Percentiles rank a stretch among this genome's conserved stretches.
Conservation (phyloP, 2,329 filamentous ascomycete genomes). For the Bipolaris sorokiniana region DNA sequence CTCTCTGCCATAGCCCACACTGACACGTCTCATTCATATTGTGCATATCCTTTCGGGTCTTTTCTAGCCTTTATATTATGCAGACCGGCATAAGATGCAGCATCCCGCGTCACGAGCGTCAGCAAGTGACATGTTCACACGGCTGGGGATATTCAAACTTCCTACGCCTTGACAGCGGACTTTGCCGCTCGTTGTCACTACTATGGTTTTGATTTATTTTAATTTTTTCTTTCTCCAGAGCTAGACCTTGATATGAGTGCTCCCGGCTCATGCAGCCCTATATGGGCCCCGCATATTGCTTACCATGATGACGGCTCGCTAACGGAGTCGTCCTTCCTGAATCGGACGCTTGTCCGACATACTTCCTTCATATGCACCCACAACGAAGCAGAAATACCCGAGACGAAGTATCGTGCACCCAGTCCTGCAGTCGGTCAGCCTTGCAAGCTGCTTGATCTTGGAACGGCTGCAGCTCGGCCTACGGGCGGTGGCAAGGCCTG, state of each 20-base stretch:
- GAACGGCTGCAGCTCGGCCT: neutral
- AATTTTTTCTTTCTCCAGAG: neutral
- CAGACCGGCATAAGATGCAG: too few relatives aligned
- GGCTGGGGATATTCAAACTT: neutral
- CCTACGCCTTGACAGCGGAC: neutral
- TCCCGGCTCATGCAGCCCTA: neutral
- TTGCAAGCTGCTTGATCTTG: neutral
- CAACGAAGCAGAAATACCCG: neutral
- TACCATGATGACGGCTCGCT: constrained; percentile 1
- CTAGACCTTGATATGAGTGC: too few relatives aligned
- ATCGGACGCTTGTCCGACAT: neutral
- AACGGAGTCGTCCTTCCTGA: neutral
- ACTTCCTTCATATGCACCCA: neutral
- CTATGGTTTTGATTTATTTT: neutral
- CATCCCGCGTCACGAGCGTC: neutral
- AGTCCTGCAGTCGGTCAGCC: neutral
- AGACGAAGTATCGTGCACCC: too few relatives aligned
- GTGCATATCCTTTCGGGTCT: too few relatives aligned
- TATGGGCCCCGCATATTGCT: neutral
- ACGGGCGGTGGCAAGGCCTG: neutral
- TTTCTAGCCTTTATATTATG: too few relatives aligned
- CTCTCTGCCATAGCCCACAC: too few relatives aligned
- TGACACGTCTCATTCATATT: too few relatives aligned
- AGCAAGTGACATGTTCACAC: neutral
- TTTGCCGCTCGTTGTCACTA: neutral